Conservation (phyloP, 2,329 filamentous ascomycete genomes). For the Emmonsia crescens region DNA sequence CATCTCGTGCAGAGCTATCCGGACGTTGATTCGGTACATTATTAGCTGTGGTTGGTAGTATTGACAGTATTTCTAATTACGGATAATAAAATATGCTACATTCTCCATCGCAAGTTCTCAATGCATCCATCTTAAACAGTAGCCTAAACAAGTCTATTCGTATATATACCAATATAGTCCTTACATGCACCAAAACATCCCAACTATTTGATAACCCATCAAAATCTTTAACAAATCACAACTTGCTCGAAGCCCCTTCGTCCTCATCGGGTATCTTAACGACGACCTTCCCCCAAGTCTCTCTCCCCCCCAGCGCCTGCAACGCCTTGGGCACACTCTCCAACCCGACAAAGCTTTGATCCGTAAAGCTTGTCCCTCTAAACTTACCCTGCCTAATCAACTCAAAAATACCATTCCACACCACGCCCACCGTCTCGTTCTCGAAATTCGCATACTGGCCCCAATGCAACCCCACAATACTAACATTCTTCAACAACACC, state of each 20-base stretch:
- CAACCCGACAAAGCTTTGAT: constrained; percentile 70
- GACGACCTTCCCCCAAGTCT: constrained; percentile 94
- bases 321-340: constrained; percentile 69
- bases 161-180: not conserved
- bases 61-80: not conserved
- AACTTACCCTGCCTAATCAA: constrained; percentile 71
- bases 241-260: constrained; percentile 33
- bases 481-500: constrained; percentile 87
- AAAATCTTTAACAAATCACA: constrained; percentile 16
- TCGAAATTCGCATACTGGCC: constrained; percentile 70
- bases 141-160: not conserved
- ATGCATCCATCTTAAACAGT: not conserved
- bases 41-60: not conserved
- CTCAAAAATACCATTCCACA: constrained; percentile 75
- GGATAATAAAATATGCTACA: constrained; percentile 2
- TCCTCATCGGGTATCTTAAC: constrained; percentile 70
- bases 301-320: constrained; percentile 63
- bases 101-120: constrained; percentile 1
- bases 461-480: constrained; percentile 84
- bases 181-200: not conserved
- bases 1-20: constrained; percentile 14
- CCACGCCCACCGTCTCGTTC: constrained; percentile 54
- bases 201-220: not conserved
- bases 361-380: constrained; percentile 68
- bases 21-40: not conserved